phyloP scores from a whole-genome alignment of 805 yeast genomes.

The Cyberlindnera japonica region DNA sequence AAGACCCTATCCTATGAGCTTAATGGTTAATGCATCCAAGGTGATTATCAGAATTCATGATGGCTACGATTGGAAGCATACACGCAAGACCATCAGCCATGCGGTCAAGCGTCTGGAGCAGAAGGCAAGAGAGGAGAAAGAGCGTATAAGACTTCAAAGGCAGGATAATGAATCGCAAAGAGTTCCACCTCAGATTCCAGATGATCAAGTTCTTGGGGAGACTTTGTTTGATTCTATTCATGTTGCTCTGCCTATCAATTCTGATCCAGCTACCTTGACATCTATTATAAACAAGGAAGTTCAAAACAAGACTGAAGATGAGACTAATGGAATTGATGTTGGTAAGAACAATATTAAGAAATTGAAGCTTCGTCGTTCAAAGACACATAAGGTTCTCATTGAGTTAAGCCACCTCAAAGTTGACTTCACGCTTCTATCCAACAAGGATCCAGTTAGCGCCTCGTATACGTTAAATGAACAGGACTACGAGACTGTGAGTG shows the following conservation, averaged over 20 bases:
- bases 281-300: slow-evolving; percentile 51
- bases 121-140: slow-evolving; percentile 33
- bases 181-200: slow-evolving; percentile 3
- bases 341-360: slow-evolving; percentile 34
- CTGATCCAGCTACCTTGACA: slow-evolving; percentile 43
- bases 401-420: slow-evolving; percentile 53
- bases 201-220: slow-evolving; percentile 47
- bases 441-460: slow-evolving; percentile 41
- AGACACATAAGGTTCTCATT: slow-evolving; percentile 51
- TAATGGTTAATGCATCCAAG: slow-evolving; percentile 33
- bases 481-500: slow-evolving; percentile 45
- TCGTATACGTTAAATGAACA: slow-evolving; percentile 19
- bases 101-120: slow-evolving; percentile 62
- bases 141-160: slow-evolving; percentile 5
- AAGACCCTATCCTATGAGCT: slow-evolving; percentile 15
- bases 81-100: slow-evolving; percentile 61
- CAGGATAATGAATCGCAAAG: slow-evolving; percentile 1
- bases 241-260: slow-evolving; percentile 50
- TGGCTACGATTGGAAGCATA: slow-evolving; percentile 89
- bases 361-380: slow-evolving; percentile 63
- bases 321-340: slow-evolving; percentile 18
- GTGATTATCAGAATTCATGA: slow-evolving; percentile 58
- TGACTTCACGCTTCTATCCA: slow-evolving; percentile 41
- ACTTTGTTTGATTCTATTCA: slow-evolving; percentile 77
- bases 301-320: slow-evolving; percentile 27